Evolutionary conservation across 208 protist genomes (phyloP), one percentile per base, ranked within the genome.

Genomic region (Balamuthia mandrillaris): DNA sequence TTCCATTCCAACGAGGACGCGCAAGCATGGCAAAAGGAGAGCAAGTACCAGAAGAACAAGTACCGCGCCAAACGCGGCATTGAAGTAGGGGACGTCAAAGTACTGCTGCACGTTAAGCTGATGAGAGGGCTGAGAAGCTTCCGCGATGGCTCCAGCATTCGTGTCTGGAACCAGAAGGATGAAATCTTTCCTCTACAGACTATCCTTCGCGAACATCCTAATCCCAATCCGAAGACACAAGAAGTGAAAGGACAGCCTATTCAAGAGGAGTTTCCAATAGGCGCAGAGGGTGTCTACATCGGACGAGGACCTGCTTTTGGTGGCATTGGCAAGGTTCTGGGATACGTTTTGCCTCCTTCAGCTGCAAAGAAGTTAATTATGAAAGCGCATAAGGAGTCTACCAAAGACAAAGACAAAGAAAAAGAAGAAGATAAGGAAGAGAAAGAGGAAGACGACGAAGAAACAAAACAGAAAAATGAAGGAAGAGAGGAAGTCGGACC

Each of bases 21-120:
- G 0, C 29, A 31, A 18, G 72, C 72, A 7, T 81, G 72, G 72
- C 33, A 29, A 14, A 81, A 81, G 51, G 72, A 81, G 47, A 81
- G 72, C 72, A 81, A 81, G 51, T 81, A 81, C 21, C 72, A 81
- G 51, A 54, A 39, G 47, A 81, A 81, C 27, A 27, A 81, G 33
- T 81, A 81, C 72, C 52, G 60, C 45, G 29, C 51, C 72, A 81
- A 81, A 37, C 52, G 60, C 35, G 72, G 72, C 44, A 61, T 81
- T 41, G 72, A 81, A 29, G 60, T 81, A 18, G 72, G 72, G 29
- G 72, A 81, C 21, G 72, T 81, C 51, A 81, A 78, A 33, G 68
- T 68, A 29, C 52, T 81, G 72, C 47, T 81, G n/a, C 72, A 81
- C n/a, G 72, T 81, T 2, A 41, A 81, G 44, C 45, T 81, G 24